These are phyloP conservation scores for Sporothrix curviconia DNA, from an alignment of 2,329 filamentous ascomycete genomes.

Conservation along the genomic window DNA sequence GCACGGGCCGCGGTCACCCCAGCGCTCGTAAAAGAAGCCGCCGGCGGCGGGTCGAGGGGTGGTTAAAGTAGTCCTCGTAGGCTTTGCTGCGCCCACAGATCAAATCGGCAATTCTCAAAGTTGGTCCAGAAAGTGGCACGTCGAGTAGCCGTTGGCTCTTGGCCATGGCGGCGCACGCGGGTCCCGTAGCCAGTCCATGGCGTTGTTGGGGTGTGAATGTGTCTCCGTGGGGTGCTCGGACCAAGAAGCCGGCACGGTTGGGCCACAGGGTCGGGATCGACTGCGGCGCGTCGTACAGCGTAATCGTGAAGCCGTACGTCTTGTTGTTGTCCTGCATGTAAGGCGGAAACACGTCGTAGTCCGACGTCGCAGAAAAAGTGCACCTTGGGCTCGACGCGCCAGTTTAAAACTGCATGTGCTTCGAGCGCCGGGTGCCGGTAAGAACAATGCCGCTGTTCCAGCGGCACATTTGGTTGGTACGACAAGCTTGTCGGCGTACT, in stretches of 20 bases:
- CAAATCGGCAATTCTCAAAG: constrained; percentile 92
- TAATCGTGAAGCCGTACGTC: constrained; percentile 98
- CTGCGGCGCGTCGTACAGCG: constrained; percentile 84
- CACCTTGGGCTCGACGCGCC: constrained; percentile 96
- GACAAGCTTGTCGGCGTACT: constrained; percentile 84
- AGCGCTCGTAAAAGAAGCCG: constrained; percentile 53
- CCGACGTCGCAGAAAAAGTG: constrained; percentile 98
- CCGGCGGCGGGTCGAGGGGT: constrained; percentile 88
- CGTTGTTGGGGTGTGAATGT: constrained; percentile 77
- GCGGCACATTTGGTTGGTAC: constrained; percentile 97
- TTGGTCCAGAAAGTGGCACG: constrained; percentile 99
- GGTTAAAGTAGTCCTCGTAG: constrained; percentile 94
- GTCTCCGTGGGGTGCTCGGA: constrained; percentile 74
- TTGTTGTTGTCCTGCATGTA: constrained; percentile 99
- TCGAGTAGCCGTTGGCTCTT: constrained; percentile 92
- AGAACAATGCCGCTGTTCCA: constrained; percentile 98
- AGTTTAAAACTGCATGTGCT: constrained; percentile 84
- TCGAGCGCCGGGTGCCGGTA: constrained; percentile 89
- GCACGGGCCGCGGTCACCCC: no score
- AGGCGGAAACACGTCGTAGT: constrained; percentile 97
- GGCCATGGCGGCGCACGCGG: constrained; percentile 64
- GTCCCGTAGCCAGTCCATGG: constrained; percentile 85
- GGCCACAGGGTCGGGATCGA: constrained; percentile 88
- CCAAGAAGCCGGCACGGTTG: constrained; percentile 86
- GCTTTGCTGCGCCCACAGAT: constrained; percentile 83